Base-by-base conservation (phyloP, 139 green algal genomes). In the Microglena sp. region DNA sequence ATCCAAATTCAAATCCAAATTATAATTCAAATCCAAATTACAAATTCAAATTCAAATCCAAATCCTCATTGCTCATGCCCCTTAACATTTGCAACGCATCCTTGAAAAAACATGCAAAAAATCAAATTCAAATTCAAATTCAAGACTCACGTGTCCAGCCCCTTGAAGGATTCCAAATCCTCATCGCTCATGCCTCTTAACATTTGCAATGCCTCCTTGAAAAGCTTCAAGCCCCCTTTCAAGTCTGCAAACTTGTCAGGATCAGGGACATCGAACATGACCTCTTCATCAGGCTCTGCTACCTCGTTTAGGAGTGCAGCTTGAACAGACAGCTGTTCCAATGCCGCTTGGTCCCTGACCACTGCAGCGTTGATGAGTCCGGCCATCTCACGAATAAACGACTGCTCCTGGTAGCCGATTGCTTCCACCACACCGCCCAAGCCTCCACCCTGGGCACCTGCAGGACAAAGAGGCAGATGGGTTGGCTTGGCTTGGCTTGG, bases 231-330 rank as follows among this genome's bases (percentile, higher is more conserved):
- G 5, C 73, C 73, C 7, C 67, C 67, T 0, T 6, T 45, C 7
- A 75, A 27, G 54, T 69, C 72, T 18, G 34, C 67, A 55, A 64
- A 75, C 21, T 24, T 58, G 58, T 69, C 43, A 2, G 73, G 73
- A 33, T 75, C 73, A 45, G n/a, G n/a, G n/a, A 59, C 24, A 29
- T 66, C 60, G 1, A 67, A 4, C 2, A 45, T 29, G 0, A 66
- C 36, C 29, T 77, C 64, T 24, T 55, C 56, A n/a, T 40, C 36
- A 3, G 8, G 40, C 29, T 62, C 55, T 22, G 36, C 55, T 34
- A 22, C 15, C 11, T 4, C n/a, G 6, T 21, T 34, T 5, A 62
- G 5, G 6, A 62, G 29, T 4, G 55, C 36, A 7, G 55, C 55
- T 30, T 62, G 30, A 28, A 59, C 7, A 59, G n/a, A 59, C 11